phyloP scores from a whole-genome alignment of 2,329 filamentous ascomycete species.

The Stenocarpella maydis region DNA sequence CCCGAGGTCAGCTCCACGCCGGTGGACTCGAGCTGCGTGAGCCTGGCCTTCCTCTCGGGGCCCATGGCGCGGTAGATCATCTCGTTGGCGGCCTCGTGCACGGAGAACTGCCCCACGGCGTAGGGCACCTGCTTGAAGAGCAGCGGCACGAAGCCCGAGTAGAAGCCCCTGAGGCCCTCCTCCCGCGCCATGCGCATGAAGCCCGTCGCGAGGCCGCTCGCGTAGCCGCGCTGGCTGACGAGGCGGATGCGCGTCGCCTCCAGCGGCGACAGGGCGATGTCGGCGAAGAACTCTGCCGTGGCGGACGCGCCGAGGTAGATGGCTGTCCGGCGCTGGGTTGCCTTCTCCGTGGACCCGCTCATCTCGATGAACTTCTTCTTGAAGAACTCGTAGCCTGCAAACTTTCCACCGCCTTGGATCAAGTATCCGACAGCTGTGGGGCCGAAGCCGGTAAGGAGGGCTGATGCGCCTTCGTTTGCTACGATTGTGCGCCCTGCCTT shows the following conservation, averaged over 20 bases:
- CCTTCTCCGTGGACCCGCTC: slow-evolving; percentile 61
- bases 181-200: slow-evolving; percentile 78
- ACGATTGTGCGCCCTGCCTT: slow-evolving; percentile 82
- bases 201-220: slow-evolving; percentile 73
- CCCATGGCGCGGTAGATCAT: slow-evolving; percentile 75
- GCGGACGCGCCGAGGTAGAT: slow-evolving; percentile 79
- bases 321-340: slow-evolving; percentile 55
- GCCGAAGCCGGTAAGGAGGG: slow-evolving; percentile 83
- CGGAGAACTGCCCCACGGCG: slow-evolving; percentile 93
- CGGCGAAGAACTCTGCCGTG: slow-evolving; percentile 75
- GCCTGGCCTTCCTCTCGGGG: slow-evolving; percentile 68
- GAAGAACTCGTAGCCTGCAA: slow-evolving; percentile 93
- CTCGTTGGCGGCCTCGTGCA: slow-evolving; percentile 89
- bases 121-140: slow-evolving; percentile 92
- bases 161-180: slow-evolving; percentile 84
- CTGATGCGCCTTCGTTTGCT: slow-evolving; percentile 78
- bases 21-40: slow-evolving; percentile 77
- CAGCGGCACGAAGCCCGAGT: slow-evolving; percentile 88
- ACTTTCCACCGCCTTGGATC: slow-evolving; percentile 89
- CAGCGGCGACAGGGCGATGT: slow-evolving; percentile 87
- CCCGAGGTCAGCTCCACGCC: slow-evolving; percentile 86
- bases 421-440: slow-evolving; percentile 89
- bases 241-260: slow-evolving; percentile 84
- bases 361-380: slow-evolving; percentile 84
- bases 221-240: slow-evolving; percentile 82